Conservation (phyloP, 1,139 yeast genomes). For the Suhomyces bribrorum region DNA sequence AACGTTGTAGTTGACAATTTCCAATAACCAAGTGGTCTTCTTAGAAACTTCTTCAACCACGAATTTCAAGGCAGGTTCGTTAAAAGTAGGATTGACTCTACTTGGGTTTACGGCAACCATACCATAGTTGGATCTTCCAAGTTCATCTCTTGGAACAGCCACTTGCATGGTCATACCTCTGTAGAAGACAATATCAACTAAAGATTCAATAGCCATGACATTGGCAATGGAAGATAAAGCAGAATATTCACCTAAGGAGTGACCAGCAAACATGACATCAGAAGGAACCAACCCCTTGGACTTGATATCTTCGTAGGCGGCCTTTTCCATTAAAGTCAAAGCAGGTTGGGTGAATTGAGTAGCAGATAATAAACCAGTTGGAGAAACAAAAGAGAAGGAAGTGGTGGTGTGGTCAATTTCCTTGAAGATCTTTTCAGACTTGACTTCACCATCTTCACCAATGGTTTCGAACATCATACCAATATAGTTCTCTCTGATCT, state of each 20-base stretch:
- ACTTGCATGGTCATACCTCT: slow-evolving; percentile 99
- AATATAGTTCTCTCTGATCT: slow-evolving; percentile 89
- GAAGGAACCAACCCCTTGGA: slow-evolving; percentile 93
- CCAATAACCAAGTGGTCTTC: slow-evolving; percentile 90
- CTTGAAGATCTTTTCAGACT: slow-evolving; percentile 93
- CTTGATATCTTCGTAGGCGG: slow-evolving; percentile 96
- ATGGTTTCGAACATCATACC: slow-evolving; percentile 98
- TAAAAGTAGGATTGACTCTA: slow-evolving; percentile 83
- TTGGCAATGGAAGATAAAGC: slow-evolving; percentile 96
- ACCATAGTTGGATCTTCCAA: slow-evolving; percentile 97
- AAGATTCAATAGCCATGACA: slow-evolving; percentile 97
- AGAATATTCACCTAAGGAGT: slow-evolving; percentile 97
- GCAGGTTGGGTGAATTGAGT: slow-evolving; percentile 99
- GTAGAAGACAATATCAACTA: slow-evolving; percentile 97
- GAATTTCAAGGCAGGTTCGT: slow-evolving; percentile 90
- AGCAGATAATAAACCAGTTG: slow-evolving; percentile 93
- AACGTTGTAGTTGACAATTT: slow-evolving; percentile 96
- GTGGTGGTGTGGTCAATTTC: slow-evolving; percentile 80
- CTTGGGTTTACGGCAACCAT: slow-evolving; percentile 99
- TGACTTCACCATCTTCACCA: slow-evolving; percentile 78
- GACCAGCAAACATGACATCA: slow-evolving; percentile 96
- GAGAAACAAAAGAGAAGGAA: slow-evolving; percentile 85
- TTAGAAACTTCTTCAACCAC: slow-evolving; percentile 86
- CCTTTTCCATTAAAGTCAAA: slow-evolving; percentile 97
- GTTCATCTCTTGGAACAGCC: slow-evolving; percentile 95